These are phyloP conservation scores for Microcos paniculata DNA, from an alignment of 345 rosid species.

Conservation along the genomic window DNA sequence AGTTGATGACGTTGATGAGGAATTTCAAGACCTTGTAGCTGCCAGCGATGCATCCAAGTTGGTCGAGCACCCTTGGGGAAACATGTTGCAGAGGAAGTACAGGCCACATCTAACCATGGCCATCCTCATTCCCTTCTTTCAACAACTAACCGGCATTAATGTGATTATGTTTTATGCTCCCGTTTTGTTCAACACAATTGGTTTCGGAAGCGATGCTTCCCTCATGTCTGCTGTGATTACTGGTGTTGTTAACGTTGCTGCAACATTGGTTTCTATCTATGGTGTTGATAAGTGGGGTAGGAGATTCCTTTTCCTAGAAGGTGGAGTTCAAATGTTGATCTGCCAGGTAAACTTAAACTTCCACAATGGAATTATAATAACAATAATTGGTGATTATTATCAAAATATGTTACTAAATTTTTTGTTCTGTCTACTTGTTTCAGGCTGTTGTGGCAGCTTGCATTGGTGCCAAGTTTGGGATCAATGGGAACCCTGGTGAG, in stretches of 20 bases:
- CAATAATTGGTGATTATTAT: not conserved
- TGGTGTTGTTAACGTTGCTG: conserved; percentile 60
- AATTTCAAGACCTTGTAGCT: conserved; percentile 63
- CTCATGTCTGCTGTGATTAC: conserved; percentile 87
- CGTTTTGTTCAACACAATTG: conserved; percentile 76
- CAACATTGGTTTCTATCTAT: conserved; percentile 70
- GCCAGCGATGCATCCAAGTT: conserved; percentile 76
- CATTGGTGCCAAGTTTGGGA: conserved; percentile 83
- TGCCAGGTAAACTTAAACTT: conserved; percentile 59
- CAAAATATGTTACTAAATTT: not conserved
- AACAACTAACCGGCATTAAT: conserved; percentile 83
- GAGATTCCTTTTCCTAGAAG: conserved; percentile 75
- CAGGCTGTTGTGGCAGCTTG: conserved; percentile 62
- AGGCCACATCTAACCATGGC: conserved; percentile 86
- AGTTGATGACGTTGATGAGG: conserved; percentile 65
- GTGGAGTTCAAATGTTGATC: conserved; percentile 80
- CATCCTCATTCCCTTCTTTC: conserved; percentile 73
- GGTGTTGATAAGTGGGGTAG: conserved; percentile 91
- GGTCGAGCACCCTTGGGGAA: conserved; percentile 81
- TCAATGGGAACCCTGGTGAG: conserved; percentile 52
- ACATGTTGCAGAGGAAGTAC: conserved; percentile 73
- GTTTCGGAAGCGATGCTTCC: conserved; percentile 60
- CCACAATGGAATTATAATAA: not conserved
- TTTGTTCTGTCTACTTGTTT: not conserved
- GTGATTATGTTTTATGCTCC: conserved; percentile 94